Conservation (phyloP, 2,329 filamentous ascomycete species). For the Pezicula rhizophila region DNA sequence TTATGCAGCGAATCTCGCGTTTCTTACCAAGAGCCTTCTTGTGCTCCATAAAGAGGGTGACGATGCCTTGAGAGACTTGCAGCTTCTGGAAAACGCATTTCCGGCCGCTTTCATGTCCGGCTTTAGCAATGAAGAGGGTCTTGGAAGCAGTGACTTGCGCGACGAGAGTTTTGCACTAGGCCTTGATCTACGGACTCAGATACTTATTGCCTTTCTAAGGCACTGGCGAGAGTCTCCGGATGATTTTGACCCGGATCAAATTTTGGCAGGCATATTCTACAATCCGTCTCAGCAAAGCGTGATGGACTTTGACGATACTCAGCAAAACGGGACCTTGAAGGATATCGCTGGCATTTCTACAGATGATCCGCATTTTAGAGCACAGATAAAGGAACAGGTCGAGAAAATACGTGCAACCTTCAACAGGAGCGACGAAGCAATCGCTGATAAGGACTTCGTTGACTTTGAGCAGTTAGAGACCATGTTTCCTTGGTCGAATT, state of each 20-base stretch:
- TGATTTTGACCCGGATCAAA: constrained; percentile 32
- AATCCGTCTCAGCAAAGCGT: constrained; percentile 17
- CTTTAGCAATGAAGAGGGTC: constrained; percentile 13
- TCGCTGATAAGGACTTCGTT: constrained; percentile 21
- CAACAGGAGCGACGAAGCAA: constrained; percentile 25
- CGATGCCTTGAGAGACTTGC: constrained; percentile 13
- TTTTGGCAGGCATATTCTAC: constrained; percentile 37
- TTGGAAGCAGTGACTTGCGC: constrained; percentile 34
- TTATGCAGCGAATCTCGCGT: constrained; percentile 38
- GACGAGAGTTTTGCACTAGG: constrained; percentile 41
- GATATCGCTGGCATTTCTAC: constrained; percentile 20
- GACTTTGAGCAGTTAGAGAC: constrained; percentile 38
- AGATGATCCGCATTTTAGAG: constrained; percentile 20
- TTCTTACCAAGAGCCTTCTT: constrained; percentile 29
- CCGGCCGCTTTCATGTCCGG: constrained; percentile 29
- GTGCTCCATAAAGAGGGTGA: constrained; percentile 19
- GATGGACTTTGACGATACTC: constrained; percentile 28
- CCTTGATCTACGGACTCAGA: constrained; percentile 49
- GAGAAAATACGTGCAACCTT: constrained; percentile 31
- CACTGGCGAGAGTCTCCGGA: constrained; percentile 22
- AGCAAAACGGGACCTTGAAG: constrained; percentile 28
- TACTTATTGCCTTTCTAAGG: constrained; percentile 38
- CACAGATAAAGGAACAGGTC: constrained; percentile 31
- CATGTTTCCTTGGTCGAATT: constrained; percentile 42
- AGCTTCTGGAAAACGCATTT: constrained; percentile 28